Conservation (phyloP, 441 rosid species). For the Syzygium malaccense region DNA sequence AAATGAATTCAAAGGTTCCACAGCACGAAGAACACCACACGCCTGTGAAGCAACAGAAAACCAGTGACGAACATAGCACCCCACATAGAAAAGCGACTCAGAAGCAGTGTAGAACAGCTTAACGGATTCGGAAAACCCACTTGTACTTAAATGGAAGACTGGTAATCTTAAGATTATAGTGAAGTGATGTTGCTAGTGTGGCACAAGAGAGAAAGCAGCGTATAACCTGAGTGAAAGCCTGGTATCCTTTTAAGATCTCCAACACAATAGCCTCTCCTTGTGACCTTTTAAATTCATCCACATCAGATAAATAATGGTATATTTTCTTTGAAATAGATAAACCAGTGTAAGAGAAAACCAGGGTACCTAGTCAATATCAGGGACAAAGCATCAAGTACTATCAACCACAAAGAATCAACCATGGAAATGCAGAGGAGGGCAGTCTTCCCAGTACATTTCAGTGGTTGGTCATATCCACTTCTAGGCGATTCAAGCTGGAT, state of each 20-base stretch:
- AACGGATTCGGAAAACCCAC: not conserved
- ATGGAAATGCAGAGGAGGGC: conserved; percentile 81
- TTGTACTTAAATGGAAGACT: not conserved
- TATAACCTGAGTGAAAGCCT: conserved; percentile 97
- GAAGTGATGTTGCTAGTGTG: not conserved
- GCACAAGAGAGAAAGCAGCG: not conserved
- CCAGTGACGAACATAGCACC: not conserved
- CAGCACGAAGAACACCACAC: conserved; percentile 96
- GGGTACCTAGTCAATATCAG: conserved; percentile 87
- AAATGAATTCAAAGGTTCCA: conserved; percentile 96
- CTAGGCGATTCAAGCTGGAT: conserved; percentile 93
- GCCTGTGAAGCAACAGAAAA: conserved; percentile 50
- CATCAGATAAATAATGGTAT: conserved; percentile 17
- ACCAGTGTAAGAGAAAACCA: conserved; percentile 3
- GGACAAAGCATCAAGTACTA: conserved; percentile 91
- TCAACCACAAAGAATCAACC: conserved; percentile 98
- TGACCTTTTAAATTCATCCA: conserved; percentile 56
- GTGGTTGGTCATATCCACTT: conserved; percentile 55
- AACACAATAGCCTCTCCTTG: conserved; percentile 99
- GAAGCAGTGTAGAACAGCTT: not conserved
- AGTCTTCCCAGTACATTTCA: conserved; percentile 63
- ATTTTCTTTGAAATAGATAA: not conserved
- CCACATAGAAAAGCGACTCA: not conserved
- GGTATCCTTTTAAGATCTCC: conserved; percentile 97
- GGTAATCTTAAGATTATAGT: not conserved